These are phyloP conservation scores for Penicillium macrosclerotiorum DNA, from an alignment of 495 filamentous ascomycete genomes.

Conservation along the genomic window DNA sequence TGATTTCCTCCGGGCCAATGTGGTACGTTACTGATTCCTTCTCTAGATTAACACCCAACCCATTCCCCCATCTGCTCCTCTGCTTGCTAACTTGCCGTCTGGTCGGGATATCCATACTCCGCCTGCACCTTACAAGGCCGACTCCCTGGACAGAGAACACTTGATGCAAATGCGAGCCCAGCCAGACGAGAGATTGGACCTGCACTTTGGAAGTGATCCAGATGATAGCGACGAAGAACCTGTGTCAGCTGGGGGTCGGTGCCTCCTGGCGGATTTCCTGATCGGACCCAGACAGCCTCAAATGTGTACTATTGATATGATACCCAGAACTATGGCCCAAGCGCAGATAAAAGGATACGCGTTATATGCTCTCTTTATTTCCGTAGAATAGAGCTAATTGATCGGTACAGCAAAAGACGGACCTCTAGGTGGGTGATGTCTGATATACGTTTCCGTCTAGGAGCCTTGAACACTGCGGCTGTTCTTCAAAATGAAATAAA, in stretches of 20 bases:
- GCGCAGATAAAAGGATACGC: not conserved
- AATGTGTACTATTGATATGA: slow-evolving; percentile 48
- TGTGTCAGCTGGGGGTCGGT: slow-evolving; percentile 30
- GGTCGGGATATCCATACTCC: slow-evolving; percentile 80
- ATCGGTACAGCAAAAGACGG: too few species aligned
- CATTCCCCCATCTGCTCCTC: slow-evolving; percentile 64
- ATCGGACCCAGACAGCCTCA: slow-evolving; percentile 30
- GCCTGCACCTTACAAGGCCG: slow-evolving; percentile 56
- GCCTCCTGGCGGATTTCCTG: slow-evolving; percentile 40
- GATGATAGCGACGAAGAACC: slow-evolving; percentile 50
- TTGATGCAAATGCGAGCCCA: slow-evolving; percentile 50
- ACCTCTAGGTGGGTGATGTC: too few species aligned
- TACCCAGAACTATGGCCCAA: slow-evolving; percentile 15
- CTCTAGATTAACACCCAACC: slow-evolving; percentile 75
- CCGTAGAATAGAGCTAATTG: not conserved
- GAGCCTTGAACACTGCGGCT: not conserved
- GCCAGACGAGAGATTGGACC: slow-evolving; percentile 34
- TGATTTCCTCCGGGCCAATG: not conserved
- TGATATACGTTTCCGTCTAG: too few species aligned
- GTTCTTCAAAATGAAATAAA: slow-evolving; percentile 13
- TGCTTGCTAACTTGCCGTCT: slow-evolving; percentile 76
- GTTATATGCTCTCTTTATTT: not conserved
- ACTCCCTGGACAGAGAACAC: slow-evolving; percentile 53
- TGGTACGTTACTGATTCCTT: not conserved
- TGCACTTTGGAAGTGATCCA: slow-evolving; percentile 32